These are phyloP conservation scores for Hevea brasiliensis DNA, from an alignment of 345 rosid species.

Conservation along the genomic window DNA sequence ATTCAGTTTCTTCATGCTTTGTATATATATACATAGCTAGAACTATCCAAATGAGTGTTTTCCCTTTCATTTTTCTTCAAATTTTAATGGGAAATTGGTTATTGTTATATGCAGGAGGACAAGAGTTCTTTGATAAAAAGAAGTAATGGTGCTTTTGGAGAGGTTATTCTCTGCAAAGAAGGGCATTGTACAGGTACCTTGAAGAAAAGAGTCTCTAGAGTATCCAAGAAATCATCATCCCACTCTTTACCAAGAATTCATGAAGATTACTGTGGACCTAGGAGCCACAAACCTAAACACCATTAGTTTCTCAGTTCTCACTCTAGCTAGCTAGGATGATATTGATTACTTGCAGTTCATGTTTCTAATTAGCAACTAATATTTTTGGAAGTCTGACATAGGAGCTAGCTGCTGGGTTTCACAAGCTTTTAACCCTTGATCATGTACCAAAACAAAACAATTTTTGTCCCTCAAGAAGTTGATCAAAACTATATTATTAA, in stretches of 20 bases:
- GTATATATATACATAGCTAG: too few relatives aligned
- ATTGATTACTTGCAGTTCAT: not conserved
- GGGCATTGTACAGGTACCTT: conserved; percentile 21
- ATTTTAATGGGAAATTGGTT: not conserved
- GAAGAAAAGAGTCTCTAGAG: conserved; percentile 19
- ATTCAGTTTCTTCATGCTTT: too few relatives aligned
- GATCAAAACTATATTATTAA: not conserved
- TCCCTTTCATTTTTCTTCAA: not conserved
- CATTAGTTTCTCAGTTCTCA: conserved; percentile 12
- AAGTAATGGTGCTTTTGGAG: conserved; percentile 1
- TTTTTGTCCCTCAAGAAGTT: not conserved
- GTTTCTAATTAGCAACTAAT: not conserved
- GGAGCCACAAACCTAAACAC: conserved; percentile 41
- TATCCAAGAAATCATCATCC: conserved; percentile 25
- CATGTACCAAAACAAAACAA: not conserved
- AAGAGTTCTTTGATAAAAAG: not conserved
- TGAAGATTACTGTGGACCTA: conserved; percentile 67
- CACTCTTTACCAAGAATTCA: conserved; percentile 50
- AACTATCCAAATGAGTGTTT: not conserved
- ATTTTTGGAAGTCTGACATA: not conserved
- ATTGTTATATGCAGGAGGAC: conserved; percentile 11
- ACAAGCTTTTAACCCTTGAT: not conserved
- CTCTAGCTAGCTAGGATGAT: not conserved
- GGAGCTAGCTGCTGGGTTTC: conserved; percentile 2
- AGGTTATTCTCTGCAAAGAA: conserved; percentile 15